Percentiles rank a stretch among this genome's conserved stretches.
Evolutionary conservation across 2,329 filamentous ascomycete genomes (phyloP).

Genomic region (Daldinia sp.): DNA sequence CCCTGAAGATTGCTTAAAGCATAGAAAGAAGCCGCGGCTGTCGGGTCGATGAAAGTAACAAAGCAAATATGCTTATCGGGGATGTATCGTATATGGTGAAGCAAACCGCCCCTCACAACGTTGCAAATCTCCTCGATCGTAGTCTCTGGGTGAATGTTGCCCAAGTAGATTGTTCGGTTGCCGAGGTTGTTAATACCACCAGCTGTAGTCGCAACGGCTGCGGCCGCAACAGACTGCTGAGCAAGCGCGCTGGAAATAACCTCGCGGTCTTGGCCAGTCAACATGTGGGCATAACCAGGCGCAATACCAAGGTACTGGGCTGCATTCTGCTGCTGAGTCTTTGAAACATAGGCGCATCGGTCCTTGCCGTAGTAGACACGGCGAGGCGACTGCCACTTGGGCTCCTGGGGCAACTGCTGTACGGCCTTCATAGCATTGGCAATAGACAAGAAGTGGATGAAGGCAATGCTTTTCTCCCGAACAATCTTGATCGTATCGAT

Average conservation of each 20-base stretch:
- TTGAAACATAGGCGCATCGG: slow-evolving; percentile 96
- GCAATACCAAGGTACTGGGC: slow-evolving; percentile 98
- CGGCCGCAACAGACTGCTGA: slow-evolving; percentile 96
- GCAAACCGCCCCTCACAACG: slow-evolving; percentile 90
- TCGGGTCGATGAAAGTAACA: slow-evolving; percentile 98
- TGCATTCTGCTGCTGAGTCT: slow-evolving; percentile 99
- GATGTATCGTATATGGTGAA: slow-evolving; percentile 99
- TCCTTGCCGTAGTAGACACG: slow-evolving; percentile 99
- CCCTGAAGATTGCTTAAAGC: slow-evolving; percentile 97
- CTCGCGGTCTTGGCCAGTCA: slow-evolving; percentile 95
- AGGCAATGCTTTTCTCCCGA: slow-evolving; percentile 96
- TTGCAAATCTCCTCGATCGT: slow-evolving; percentile 99
- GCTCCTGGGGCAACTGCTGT: slow-evolving; percentile 91
- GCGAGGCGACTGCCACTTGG: slow-evolving; percentile 94
- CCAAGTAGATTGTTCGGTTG: slow-evolving; percentile 96
- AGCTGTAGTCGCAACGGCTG: slow-evolving; percentile 94
- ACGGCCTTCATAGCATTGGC: slow-evolving; percentile 99
- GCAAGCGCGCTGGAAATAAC: slow-evolving; percentile 95
- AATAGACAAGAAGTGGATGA: slow-evolving; percentile 94
- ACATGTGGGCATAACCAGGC: slow-evolving; percentile 93
- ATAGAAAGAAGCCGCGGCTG: slow-evolving; percentile 96
- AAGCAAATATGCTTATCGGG: slow-evolving; percentile 99
- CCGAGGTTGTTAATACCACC: slow-evolving; percentile 97
- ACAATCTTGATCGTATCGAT: slow-evolving; percentile 99
- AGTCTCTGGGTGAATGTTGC: slow-evolving; percentile 98